Base-by-base conservation (phyloP, 148 eudicot species). In the Cornus kousa region DNA sequence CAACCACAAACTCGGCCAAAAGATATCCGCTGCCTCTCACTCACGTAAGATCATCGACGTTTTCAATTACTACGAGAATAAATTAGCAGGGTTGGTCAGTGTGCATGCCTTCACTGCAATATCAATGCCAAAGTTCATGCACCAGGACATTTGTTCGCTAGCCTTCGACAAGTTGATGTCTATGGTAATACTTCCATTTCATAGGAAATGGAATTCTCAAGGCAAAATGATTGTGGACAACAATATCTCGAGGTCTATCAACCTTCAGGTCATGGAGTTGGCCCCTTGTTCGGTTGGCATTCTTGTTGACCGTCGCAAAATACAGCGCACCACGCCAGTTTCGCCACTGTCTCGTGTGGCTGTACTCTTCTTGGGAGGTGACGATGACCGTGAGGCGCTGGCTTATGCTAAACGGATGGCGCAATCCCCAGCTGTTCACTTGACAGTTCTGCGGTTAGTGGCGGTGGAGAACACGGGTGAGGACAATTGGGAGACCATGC, bases 141-240 rank as follows among this genome's bases (percentile, higher is more conserved):
- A 85, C 67, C 78, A 85, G 6, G 87, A 85, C 68, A 85, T 85
- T 5, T 82, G 87, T 46, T 71, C 78, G 5, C 66, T 85, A 2
- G 87, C 87, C 20, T 85, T 85, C 46, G 79, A 85, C 75, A 85
- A 76, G 55, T 43, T 85, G 55, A 75, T 80, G 8, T 82, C 87
- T 1, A 22, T 85, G 19, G 76, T 85, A 6, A 73, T 85, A 3
- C 87, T 85, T 19, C 87, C 87, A 13, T 85, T 85, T 68, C 87
- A 85, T 72, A 68, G 76, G 70, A 85, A 85, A 70, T 85, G 87
- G 87, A 85, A 82, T 72, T 74, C 80, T 8, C 85, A 85, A 28
- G 84, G 87, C 28, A 85, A 81, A 33, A 53, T 85, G 46, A 71
- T 85, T 32, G 43, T 69, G 8, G 80, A 85, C 67, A 74, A 69